Percentiles rank a stretch among this genome's conserved stretches.
phyloP scores from a whole-genome alignment of 1,284 basidiomycete species.

The Athelia sp. region DNA sequence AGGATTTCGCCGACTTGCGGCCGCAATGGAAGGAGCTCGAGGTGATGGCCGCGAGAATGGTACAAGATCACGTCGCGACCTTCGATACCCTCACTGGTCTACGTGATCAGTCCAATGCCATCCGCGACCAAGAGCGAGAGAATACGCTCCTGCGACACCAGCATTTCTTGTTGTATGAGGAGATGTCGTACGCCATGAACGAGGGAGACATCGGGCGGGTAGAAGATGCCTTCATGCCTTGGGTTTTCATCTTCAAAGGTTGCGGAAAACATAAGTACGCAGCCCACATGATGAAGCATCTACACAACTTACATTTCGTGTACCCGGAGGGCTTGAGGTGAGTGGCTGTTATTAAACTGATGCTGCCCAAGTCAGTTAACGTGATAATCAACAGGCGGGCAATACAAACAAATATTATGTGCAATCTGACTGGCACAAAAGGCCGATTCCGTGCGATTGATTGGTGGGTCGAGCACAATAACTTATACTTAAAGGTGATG shows the following conservation, averaged over 20 bases:
- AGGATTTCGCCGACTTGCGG: slow-evolving; percentile 1
- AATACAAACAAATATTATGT: slow-evolving; percentile 12
- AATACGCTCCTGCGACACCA: slow-evolving; percentile 15
- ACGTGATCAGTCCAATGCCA: background rate
- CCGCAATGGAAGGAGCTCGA: slow-evolving; percentile 4
- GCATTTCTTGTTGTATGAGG: slow-evolving; percentile 18
- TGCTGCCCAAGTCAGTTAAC: background rate
- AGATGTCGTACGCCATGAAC: slow-evolving; percentile 21
- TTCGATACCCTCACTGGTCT: background rate
- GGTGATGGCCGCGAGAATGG: slow-evolving; percentile 4
- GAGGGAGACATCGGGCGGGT: slow-evolving; percentile 25
- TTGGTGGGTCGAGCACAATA: slow-evolving; percentile 18
- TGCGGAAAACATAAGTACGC: slow-evolving; percentile 30
- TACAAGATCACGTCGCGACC: slow-evolving; percentile 8
- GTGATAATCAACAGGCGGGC: slow-evolving; percentile 5
- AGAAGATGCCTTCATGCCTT: slow-evolving; percentile 18
- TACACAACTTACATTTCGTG: slow-evolving; percentile 11
- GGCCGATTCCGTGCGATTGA: slow-evolving; percentile 13
- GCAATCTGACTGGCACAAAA: slow-evolving; percentile 14
- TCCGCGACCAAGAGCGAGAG: slow-evolving; percentile 15
- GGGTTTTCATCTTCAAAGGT: slow-evolving; percentile 23
- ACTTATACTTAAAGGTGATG: slow-evolving; percentile 16
- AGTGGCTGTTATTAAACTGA: background rate
- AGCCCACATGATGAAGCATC: slow-evolving; percentile 12
- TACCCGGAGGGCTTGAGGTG: slow-evolving; percentile 11